phyloP scores from a whole-genome alignment of 805 yeast species.

The Spathaspora sp. region DNA sequence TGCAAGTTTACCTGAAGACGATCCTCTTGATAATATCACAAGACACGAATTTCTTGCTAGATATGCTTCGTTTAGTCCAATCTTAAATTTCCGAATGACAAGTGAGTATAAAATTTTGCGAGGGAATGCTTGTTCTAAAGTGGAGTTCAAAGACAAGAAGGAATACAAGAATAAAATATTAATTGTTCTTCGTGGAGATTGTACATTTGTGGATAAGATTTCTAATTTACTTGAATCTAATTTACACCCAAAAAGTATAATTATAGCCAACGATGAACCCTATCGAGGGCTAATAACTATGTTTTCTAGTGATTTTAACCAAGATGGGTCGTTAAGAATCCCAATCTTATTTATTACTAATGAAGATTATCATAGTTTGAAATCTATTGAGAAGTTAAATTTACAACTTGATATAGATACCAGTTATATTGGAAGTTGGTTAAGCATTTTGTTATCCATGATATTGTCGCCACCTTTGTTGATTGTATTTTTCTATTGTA shows the following conservation, averaged over 20 bases:
- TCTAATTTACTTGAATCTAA: slow-evolving; percentile 35
- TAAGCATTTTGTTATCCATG: slow-evolving; percentile 38
- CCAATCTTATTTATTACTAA: slow-evolving; percentile 53
- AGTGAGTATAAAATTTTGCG: slow-evolving; percentile 25
- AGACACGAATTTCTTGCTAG: slow-evolving; percentile 24
- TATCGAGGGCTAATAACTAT: slow-evolving; percentile 48
- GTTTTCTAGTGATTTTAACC: slow-evolving; percentile 46
- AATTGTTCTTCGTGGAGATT: slow-evolving; percentile 44
- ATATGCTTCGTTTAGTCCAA: slow-evolving; percentile 41
- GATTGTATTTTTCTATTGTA: slow-evolving; percentile 30
- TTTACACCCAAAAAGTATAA: slow-evolving; percentile 42
- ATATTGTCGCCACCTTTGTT: slow-evolving; percentile 40
- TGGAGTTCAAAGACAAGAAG: slow-evolving; percentile 7
- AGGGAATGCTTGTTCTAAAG: slow-evolving; percentile 24
- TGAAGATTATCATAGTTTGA: slow-evolving; percentile 32
- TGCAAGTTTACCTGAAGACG: slow-evolving; percentile 12
- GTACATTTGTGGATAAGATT: slow-evolving; percentile 54
- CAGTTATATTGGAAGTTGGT: slow-evolving; percentile 34
- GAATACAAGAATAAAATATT: slow-evolving; percentile 22
- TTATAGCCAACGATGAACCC: slow-evolving; percentile 55
- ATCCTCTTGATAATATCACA: slow-evolving; percentile 9
- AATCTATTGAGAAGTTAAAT: slow-evolving; percentile 5
- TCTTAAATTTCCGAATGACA: slow-evolving; percentile 20
- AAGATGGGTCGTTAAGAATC: slow-evolving; percentile 31
- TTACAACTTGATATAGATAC: slow-evolving; percentile 22